Conservation (phyloP, 345 rosid species). For the Acer negundo region DNA sequence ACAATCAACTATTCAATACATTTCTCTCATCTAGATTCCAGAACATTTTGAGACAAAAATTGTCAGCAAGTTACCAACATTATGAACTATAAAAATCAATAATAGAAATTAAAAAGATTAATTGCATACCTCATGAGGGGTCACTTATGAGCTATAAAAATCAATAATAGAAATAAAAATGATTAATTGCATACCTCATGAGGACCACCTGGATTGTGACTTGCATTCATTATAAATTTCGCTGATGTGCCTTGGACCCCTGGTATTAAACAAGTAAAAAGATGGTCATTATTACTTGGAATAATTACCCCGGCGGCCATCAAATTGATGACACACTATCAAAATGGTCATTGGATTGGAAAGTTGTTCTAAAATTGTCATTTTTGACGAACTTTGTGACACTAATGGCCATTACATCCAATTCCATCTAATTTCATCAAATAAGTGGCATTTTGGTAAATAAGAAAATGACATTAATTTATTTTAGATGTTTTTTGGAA, state of each 20-base stretch:
- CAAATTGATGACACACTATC: no score
- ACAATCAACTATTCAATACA: background rate
- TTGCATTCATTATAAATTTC: constrained; percentile 94
- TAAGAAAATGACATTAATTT: no score
- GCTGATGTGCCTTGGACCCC: constrained; percentile 91
- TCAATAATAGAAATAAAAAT: background rate
- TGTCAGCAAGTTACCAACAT: background rate
- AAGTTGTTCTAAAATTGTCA: no score
- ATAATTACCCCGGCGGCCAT: no score
- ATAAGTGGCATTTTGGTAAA: no score
- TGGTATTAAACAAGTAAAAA: constrained; percentile 38
- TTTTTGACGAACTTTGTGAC: no score
- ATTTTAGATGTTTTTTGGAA: no score
- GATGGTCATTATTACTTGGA: constrained; percentile 15
- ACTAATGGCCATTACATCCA: no score
- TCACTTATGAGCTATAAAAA: background rate
- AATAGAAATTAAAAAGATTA: background rate
- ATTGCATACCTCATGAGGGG: constrained; percentile 10
- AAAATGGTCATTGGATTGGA: no score
- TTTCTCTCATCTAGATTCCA: background rate
- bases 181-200: constrained; percentile 57
- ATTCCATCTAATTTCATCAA: no score
- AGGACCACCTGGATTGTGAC: constrained; percentile 99
- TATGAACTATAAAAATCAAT: background rate
- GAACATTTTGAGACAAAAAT: background rate